A percentile compares a stretch with the other conserved stretches of the same genome.
phyloP scores from a whole-genome alignment of 73 alveolate genomes.

The Tetrahymena malaccensis region DNA sequence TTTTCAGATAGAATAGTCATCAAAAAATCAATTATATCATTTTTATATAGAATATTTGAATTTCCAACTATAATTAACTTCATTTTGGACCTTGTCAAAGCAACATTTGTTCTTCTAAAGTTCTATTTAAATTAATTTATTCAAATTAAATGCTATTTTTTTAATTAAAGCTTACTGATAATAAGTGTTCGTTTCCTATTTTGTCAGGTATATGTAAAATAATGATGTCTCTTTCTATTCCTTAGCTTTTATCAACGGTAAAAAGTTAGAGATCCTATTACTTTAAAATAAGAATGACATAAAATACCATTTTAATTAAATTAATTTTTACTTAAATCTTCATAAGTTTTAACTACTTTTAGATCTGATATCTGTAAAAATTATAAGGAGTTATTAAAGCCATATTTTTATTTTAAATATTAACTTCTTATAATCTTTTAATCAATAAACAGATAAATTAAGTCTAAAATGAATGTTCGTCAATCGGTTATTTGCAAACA shows the following conservation, averaged over 20 bases:
- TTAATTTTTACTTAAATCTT: background rate
- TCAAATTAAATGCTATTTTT: background rate
- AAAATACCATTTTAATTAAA: background rate
- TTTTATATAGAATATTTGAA: background rate
- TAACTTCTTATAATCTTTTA: background rate
- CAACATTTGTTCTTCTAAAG: background rate
- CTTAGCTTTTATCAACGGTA: background rate
- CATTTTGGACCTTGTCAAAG: background rate
- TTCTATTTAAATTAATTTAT: background rate
- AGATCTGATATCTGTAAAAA: background rate
- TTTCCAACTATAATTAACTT: background rate
- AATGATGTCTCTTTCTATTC: background rate
- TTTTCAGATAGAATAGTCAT: background rate
- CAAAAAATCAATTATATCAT: background rate
- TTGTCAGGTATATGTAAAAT: background rate
- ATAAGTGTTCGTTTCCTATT: background rate
- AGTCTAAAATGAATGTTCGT: background rate
- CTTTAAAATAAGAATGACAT: background rate
- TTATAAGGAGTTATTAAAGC: background rate
- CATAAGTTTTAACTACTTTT: background rate
- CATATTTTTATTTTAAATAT: background rate
- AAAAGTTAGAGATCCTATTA: background rate
- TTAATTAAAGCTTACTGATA: background rate
- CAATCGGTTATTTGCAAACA: background rate
- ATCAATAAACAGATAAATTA: background rate